Percentiles rank a stretch among this genome's conserved stretches.
Evolutionary conservation across 257 asterid species (phyloP).

Genomic region (Nicotiana tomentosiformis): DNA sequence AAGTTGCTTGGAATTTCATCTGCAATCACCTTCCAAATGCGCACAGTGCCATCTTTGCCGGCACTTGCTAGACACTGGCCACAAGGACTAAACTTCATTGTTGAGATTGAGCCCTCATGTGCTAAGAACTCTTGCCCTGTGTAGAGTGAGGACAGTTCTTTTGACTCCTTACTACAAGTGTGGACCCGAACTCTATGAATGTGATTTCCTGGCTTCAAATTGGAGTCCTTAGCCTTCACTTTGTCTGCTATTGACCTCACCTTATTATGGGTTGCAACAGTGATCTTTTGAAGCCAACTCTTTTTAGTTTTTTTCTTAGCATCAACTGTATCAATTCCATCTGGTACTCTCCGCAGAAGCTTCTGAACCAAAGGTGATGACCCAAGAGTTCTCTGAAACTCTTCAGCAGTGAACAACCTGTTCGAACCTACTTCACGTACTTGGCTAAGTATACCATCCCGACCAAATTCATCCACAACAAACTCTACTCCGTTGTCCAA

Average conservation of each 20-base stretch:
- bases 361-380: conserved; percentile 54
- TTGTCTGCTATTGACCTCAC: conserved; percentile 36
- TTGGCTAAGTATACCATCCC: conserved; percentile 36
- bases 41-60: conserved; percentile 78
- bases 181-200: conserved; percentile 41
- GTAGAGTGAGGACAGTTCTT: conserved; percentile 67
- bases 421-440: conserved; percentile 55
- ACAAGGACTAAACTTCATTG: conserved; percentile 85
- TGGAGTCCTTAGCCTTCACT: conserved; percentile 22
- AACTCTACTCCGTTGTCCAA: conserved; percentile 51
- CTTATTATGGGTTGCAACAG: conserved; percentile 24
- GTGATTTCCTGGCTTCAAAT: conserved; percentile 15
- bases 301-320: conserved; percentile 40
- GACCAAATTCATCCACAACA: conserved; percentile 32
- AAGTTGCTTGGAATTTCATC: conserved; percentile 40
- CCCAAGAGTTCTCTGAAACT: conserved; percentile 53
- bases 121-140: conserved; percentile 80
- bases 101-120: conserved; percentile 74
- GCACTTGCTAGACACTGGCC: conserved; percentile 88
- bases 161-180: conserved; percentile 35
- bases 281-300: conserved; percentile 56
- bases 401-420: conserved; percentile 47
- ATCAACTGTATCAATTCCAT: conserved; percentile 20
- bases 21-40: conserved; percentile 81
- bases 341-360: conserved; percentile 40